Percentiles rank a stretch among this genome's conserved stretches.
phyloP scores from a whole-genome alignment of 495 filamentous ascomycete species.

The Chaetomium tenue region DNA sequence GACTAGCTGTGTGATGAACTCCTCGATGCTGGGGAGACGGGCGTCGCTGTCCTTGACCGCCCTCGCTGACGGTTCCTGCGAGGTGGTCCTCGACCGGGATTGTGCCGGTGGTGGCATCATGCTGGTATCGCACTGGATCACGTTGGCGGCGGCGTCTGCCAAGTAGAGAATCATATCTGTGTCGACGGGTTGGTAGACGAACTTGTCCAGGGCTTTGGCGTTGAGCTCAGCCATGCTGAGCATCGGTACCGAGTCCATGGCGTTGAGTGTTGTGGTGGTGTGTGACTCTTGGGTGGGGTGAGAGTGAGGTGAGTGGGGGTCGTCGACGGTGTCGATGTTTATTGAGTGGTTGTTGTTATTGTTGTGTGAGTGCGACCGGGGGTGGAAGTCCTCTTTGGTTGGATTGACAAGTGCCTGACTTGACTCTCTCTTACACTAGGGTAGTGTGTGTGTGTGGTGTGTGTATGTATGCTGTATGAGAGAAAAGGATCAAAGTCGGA shows the following conservation, averaged over 20 bases:
- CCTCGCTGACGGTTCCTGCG: constrained; percentile 61
- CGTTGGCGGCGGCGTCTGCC: constrained; percentile 73
- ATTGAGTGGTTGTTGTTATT: neutral
- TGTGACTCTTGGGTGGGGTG: constrained; percentile 14
- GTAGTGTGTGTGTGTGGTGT: neutral
- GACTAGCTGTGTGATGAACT: constrained; percentile 88
- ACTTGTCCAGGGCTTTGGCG: constrained; percentile 82
- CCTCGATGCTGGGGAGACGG: constrained; percentile 72
- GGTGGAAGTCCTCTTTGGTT: constrained; percentile 8
- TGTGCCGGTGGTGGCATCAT: constrained; percentile 44
- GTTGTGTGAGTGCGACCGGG: constrained; percentile 7
- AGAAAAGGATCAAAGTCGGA: constrained; percentile 15
- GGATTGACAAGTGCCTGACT: constrained; percentile 22
- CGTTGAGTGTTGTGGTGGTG: constrained; percentile 17
- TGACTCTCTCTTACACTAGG: constrained; percentile 13
- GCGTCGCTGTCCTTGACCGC: constrained; percentile 41
- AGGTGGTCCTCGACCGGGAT: constrained; percentile 27
- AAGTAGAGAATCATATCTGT: constrained; percentile 83
- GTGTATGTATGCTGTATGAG: constrained; percentile 1
- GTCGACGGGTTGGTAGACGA: constrained; percentile 78
- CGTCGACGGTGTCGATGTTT: constrained; percentile 16
- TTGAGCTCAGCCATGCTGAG: constrained; percentile 55
- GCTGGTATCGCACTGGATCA: constrained; percentile 83
- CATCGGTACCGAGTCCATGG: constrained; percentile 42
- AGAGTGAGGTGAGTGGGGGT: neutral